Evolutionary conservation across 169 alveolate genomes (phyloP), one percentile per base, ranked within the genome.

Genomic region (Babesia caballi): DNA sequence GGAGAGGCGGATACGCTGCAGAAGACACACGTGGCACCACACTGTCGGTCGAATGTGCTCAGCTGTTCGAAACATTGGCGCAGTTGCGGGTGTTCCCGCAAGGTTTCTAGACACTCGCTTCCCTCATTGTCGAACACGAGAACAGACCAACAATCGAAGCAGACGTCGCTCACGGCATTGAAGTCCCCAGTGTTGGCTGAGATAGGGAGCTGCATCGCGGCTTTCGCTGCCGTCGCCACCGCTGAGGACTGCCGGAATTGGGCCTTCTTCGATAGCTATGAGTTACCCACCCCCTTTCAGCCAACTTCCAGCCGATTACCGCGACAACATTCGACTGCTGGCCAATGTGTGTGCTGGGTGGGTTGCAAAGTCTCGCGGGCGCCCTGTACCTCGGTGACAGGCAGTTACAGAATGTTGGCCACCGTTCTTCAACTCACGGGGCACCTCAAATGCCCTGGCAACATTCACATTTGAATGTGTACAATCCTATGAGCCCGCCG

Each of bases 91-190:
- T 63, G 42, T 5, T 17, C 49, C 17, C 15, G 49, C 19, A 63
- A 9, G n/a, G 11, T 15, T 5, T 63, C 73, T 14, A 63, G 3
- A 63, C 46, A 23, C 32, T 35, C 32, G 50, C 2, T 46, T n/a
- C 38, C 52, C 38, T 63, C 73, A 32, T 63, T 47, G 30, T 28
- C 21, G 73, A 63, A 63, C 28, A 63, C 38, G 25, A 63, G 27
- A 0, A 61, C 28, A 23, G 61, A 36, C 73, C 73, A 63, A 25
- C 73, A 63, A 23, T 47, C 35, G 32, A 19, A 27, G 54, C 73
- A 63, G 6, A 63, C 27, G 32, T 44, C 73, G 12, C 23, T 30
- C 46, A 63, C n/a, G 11, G 54, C n/a, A 49, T 4, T 46, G 19
- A 49, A 27, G 35, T 63, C 73, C 49, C 46, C 50, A 0, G 53